Conservation (phyloP, 2,329 filamentous ascomycete genomes). For the Incumbomyces delicatus region DNA sequence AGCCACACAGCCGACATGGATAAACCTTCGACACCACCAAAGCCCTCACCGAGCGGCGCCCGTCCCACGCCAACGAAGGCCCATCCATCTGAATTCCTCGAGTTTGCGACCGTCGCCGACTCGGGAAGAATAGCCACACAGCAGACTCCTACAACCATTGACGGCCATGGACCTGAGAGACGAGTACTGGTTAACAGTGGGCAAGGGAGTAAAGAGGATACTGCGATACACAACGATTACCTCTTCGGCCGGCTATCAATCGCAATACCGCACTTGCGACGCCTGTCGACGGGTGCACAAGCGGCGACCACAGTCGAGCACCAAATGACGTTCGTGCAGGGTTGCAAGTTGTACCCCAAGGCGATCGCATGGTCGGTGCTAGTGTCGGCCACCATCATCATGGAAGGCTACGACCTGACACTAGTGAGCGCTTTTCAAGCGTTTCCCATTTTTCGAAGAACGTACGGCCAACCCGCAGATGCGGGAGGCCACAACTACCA, state of each 20-base stretch:
- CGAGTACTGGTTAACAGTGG: not conserved
- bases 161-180: not conserved
- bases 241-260: slow-evolving; percentile 15
- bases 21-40: slow-evolving; percentile 23
- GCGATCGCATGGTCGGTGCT: slow-evolving; percentile 23
- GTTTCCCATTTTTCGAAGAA: slow-evolving; percentile 26
- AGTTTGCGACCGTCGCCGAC: slow-evolving; percentile 53
- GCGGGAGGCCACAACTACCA: slow-evolving; percentile 31
- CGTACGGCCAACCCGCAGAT: slow-evolving; percentile 13
- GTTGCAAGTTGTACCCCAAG: slow-evolving; percentile 21
- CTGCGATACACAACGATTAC: slow-evolving; percentile 17
- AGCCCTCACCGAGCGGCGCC: not conserved
- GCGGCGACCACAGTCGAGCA: slow-evolving; percentile 21
- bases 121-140: not conserved
- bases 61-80: not conserved
- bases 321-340: slow-evolving; percentile 21
- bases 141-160: not conserved
- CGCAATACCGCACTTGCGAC: slow-evolving; percentile 16
- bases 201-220: not conserved
- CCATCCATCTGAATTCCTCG: slow-evolving; percentile 8
- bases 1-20: not conserved
- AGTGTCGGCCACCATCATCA: slow-evolving; percentile 22
- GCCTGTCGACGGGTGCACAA: slow-evolving; percentile 17
- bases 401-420: slow-evolving; percentile 25
- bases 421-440: slow-evolving; percentile 25